A percentile compares a stretch with the other conserved stretches of the same genome.
These are phyloP conservation scores for Alternaria triticimaculans DNA, from an alignment of 2,329 filamentous ascomycete genomes.

Conservation along the genomic window DNA sequence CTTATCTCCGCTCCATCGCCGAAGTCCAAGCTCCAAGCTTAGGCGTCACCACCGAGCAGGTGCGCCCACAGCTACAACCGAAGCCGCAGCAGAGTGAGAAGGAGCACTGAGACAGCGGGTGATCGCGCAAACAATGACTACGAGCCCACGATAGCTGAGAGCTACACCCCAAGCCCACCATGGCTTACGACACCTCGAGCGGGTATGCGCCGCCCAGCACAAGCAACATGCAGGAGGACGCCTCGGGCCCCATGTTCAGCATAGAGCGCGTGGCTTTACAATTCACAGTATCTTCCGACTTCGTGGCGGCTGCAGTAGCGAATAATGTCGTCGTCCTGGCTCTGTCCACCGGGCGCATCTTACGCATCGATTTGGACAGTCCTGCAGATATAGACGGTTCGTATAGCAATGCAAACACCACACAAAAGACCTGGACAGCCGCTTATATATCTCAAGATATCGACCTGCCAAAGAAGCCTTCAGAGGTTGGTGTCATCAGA, in stretches of 20 bases:
- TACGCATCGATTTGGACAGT: slow-evolving; percentile 92
- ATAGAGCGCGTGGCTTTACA: slow-evolving; percentile 91
- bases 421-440: background rate
- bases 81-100: background rate
- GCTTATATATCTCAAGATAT: slow-evolving; percentile 69
- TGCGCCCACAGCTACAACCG: slow-evolving; percentile 8
- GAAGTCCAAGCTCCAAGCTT: slow-evolving; percentile 14
- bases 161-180: slow-evolving; percentile 43
- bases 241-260: slow-evolving; percentile 85
- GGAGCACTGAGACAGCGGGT: slow-evolving; percentile 15
- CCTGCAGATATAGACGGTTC: slow-evolving; percentile 86
- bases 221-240: slow-evolving; percentile 65
- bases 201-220: slow-evolving; percentile 75
- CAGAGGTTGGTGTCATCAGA: slow-evolving; percentile 89
- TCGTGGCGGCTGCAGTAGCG: slow-evolving; percentile 93
- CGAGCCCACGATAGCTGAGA: slow-evolving; percentile 17
- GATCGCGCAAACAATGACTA: slow-evolving; percentile 18
- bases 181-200: slow-evolving; percentile 74
- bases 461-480: slow-evolving; percentile 90
- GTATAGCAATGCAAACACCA: slow-evolving; percentile 16
- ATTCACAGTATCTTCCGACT: slow-evolving; percentile 93
- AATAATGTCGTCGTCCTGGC: slow-evolving; percentile 96
- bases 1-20: slow-evolving; percentile 12
- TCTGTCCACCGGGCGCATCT: slow-evolving; percentile 86
- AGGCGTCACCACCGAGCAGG: slow-evolving; percentile 6